phyloP scores from a whole-genome alignment of 495 filamentous ascomycete species.

The Aspergillus olivimuriae region DNA sequence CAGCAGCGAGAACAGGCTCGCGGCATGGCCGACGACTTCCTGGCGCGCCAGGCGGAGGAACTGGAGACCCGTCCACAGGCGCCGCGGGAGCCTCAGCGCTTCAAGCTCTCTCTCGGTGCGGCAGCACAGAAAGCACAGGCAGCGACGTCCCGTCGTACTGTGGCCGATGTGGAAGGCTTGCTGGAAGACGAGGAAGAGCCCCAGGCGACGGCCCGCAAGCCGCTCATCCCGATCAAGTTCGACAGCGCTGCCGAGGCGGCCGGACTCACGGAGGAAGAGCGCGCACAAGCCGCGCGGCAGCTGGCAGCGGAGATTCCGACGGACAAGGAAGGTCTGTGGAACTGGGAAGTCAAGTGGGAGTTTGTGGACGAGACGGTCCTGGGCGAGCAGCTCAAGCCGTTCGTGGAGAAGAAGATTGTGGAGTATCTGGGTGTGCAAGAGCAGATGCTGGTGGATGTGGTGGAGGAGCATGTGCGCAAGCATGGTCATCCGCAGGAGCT shows the following conservation, averaged over 20 bases:
- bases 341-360: constrained; percentile 90
- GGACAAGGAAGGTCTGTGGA: constrained; percentile 81
- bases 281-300: constrained; percentile 68
- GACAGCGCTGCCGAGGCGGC: constrained; percentile 65
- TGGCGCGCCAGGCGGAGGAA: constrained; percentile 82
- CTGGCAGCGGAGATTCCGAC: constrained; percentile 86
- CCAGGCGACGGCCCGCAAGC: constrained; percentile 63
- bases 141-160: constrained; percentile 67
- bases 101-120: constrained; percentile 89
- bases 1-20: constrained; percentile 72
- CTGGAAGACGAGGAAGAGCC: constrained; percentile 89
- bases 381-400: constrained; percentile 81
- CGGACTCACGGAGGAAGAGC: constrained; percentile 75
- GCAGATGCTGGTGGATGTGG: constrained; percentile 88
- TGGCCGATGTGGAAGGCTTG: constrained; percentile 88
- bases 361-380: constrained; percentile 82
- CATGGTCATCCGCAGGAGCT: constrained; percentile 70
- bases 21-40: constrained; percentile 88
- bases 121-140: constrained; percentile 77
- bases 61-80: constrained; percentile 54
- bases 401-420: constrained; percentile 96
- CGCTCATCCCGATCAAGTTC: constrained; percentile 88
- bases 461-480: constrained; percentile 79
- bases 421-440: constrained; percentile 96
- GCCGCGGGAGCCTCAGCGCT: constrained; percentile 70